Base-by-base conservation (phyloP, 164 flowering plant genomes). In the Tetracentron sinense region DNA sequence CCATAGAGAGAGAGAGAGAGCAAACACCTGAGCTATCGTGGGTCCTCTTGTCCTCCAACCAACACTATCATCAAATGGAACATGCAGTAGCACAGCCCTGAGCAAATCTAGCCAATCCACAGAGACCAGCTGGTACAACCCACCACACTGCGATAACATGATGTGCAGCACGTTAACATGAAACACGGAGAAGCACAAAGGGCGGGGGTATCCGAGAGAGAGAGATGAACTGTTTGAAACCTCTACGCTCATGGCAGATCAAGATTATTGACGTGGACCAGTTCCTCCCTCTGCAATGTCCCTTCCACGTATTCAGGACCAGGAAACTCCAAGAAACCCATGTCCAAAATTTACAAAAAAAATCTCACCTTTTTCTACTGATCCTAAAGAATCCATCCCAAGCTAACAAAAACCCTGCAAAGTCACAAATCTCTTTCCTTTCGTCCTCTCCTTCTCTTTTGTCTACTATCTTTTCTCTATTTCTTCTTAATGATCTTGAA, bases 131-230 rank as follows among this genome's bases (percentile, higher is more conserved):
- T 22, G 63, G 38, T 27, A 44, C 64, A 66, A 51, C 64, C 38
- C 65, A 56, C 68, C 62, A 63, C 69, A 50, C 47, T 66, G 70
- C 72, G n/a, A n/a, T n/a, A n/a, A n/a, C n/a, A 72, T 72, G 73
- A n/a, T n/a, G n/a, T n/a, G 69, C 81, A 70, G 65, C 89, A 84
- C 84, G 89, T 84, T 86, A 85, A 74, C 54, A 51, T 47, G 64
- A 69, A 72, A 72, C n/a, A 61, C 42, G 44, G 42, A 20, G 47
- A 17, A 30, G 7, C 4, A 42, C 53, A 63, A 59, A 44, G 57
- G 73, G 78, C 82, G 74, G 54, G 63, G 66, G 66, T 73, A 64
- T 62, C 76, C 19, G 69, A 66, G 66, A 46, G 57, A 60, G n/a
- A n/a, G 21, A 59, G 61, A 69, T 46, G 26, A 49, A 33, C 28